Percentiles rank a stretch among this genome's conserved stretches.
Evolutionary conservation across 768 basidiomycete species (phyloP).

Genomic region (Rhodosporidiobolus odoratus): DNA sequence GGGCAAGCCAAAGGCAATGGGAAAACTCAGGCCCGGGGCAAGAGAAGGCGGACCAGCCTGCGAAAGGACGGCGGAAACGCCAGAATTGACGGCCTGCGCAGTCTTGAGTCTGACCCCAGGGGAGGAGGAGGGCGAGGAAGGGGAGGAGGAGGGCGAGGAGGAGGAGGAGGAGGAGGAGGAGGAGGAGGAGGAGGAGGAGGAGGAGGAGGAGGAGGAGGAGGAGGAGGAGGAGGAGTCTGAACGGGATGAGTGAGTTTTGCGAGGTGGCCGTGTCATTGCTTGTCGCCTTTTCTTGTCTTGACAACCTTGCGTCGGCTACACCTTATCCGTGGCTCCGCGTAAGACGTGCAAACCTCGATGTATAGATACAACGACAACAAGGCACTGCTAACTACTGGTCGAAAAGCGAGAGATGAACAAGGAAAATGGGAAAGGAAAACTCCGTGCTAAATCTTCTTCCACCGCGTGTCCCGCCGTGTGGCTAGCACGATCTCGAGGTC

Average conservation of each 20-base stretch:
- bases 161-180: background rate
- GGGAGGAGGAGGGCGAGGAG: background rate
- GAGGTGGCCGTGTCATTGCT: too few species aligned
- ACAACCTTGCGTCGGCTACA: too few species aligned
- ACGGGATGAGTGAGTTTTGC: background rate
- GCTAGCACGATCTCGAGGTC: conserved; percentile 66
- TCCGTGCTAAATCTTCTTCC: conserved; percentile 30
- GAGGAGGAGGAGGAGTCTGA: background rate
- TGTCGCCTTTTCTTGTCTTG: too few species aligned
- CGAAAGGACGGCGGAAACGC: too few species aligned
- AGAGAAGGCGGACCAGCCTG: too few species aligned
- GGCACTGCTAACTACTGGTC: background rate
- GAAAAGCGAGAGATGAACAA: background rate
- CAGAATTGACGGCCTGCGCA: background rate
- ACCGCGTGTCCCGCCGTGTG: conserved; percentile 60
- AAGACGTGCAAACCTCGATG: too few species aligned
- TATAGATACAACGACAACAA: conserved; percentile 17
- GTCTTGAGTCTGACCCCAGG: background rate
- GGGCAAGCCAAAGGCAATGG: background rate
- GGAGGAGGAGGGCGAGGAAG: too few species aligned
- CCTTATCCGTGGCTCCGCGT: too few species aligned
- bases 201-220: background rate
- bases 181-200: background rate
- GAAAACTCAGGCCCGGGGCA: too few species aligned
- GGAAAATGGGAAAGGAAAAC: background rate